Conservation (phyloP, 2,329 filamentous ascomycete genomes). For the Teratosphaeriaceae sp. region DNA sequence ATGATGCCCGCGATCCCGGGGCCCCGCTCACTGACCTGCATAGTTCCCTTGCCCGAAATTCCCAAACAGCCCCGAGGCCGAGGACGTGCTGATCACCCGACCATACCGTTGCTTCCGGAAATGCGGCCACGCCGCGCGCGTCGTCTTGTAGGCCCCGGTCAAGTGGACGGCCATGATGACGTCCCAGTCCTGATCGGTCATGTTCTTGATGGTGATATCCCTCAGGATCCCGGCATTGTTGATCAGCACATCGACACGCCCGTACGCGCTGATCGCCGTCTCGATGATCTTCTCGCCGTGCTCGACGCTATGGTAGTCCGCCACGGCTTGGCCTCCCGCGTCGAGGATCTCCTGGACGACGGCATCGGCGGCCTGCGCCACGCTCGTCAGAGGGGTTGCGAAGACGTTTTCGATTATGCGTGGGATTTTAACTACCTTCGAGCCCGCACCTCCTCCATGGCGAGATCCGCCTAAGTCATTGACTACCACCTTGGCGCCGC, state of each 20-base stretch:
- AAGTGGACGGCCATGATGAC: constrained; percentile 86
- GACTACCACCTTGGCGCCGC: constrained; percentile 87
- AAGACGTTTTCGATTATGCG: too few species aligned
- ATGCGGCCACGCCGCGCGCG: constrained; percentile 97
- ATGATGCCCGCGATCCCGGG: too few species aligned
- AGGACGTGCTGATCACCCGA: constrained; percentile 90
- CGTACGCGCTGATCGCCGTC: constrained; percentile 69
- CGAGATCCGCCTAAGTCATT: constrained; percentile 90
- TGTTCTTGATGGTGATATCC: constrained; percentile 95
- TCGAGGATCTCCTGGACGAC: constrained; percentile 75
- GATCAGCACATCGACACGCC: constrained; percentile 85
- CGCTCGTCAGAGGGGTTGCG: too few species aligned
- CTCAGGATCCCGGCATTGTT: constrained; percentile 96
- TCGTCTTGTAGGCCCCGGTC: constrained; percentile 88
- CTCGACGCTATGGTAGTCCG: constrained; percentile 93
- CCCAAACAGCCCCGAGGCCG: constrained; percentile 92
- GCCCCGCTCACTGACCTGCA: too few species aligned
- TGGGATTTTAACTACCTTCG: constrained; percentile 65
- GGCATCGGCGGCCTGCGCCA: constrained; percentile 77
- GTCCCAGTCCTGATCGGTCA: constrained; percentile 94
- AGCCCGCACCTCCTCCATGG: constrained; percentile 80
- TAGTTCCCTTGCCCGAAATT: constrained; percentile 99
- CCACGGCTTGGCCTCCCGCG: constrained; percentile 86
- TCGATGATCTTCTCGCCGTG: constrained; percentile 90
- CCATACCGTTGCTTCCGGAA: constrained; percentile 99